phyloP scores from a whole-genome alignment of 352 stramenopile genomes.

The Globisporangium splendens region DNA sequence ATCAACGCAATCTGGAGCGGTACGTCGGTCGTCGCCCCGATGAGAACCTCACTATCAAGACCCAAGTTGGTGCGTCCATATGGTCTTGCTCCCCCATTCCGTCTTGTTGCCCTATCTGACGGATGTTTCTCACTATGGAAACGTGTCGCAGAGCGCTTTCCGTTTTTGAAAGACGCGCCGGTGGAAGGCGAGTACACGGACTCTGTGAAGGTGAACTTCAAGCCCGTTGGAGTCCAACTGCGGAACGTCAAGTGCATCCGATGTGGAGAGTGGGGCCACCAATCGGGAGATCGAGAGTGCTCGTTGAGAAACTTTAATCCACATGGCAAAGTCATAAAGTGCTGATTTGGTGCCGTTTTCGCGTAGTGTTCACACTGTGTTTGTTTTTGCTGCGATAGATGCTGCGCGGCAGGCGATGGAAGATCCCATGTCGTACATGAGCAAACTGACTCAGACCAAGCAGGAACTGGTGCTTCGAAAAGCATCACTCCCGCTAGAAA shows the following conservation, averaged over 20 bases:
- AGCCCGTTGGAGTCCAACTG: slow-evolving; percentile 77
- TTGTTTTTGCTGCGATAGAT: slow-evolving; percentile 32
- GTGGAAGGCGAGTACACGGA: slow-evolving; percentile 83
- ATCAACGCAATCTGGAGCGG: slow-evolving; percentile 56
- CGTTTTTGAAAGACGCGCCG: slow-evolving; percentile 85
- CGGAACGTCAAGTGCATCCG: slow-evolving; percentile 84
- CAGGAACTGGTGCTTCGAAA: slow-evolving; percentile 54
- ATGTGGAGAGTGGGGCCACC: slow-evolving; percentile 80
- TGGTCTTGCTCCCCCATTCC: background rate
- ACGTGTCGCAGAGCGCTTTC: slow-evolving; percentile 59
- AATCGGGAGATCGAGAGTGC: slow-evolving; percentile 83
- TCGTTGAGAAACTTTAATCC: slow-evolving; percentile 69
- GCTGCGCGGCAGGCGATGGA: slow-evolving; percentile 62
- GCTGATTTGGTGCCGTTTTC: too few relatives aligned
- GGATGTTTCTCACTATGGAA: too few relatives aligned
- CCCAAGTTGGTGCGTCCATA: slow-evolving; percentile 49
- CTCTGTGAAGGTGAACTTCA: slow-evolving; percentile 84
- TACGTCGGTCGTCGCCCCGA: slow-evolving; percentile 66
- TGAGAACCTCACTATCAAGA: slow-evolving; percentile 74
- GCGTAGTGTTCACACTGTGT: background rate
- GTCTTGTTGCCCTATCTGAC: background rate
- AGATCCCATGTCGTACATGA: slow-evolving; percentile 70
- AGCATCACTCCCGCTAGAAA: slow-evolving; percentile 63
- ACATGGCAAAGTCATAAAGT: slow-evolving; percentile 27
- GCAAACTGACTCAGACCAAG: slow-evolving; percentile 44